Conservation (phyloP, 129 eudicot species). For the Heracleum sosnowskyi region DNA sequence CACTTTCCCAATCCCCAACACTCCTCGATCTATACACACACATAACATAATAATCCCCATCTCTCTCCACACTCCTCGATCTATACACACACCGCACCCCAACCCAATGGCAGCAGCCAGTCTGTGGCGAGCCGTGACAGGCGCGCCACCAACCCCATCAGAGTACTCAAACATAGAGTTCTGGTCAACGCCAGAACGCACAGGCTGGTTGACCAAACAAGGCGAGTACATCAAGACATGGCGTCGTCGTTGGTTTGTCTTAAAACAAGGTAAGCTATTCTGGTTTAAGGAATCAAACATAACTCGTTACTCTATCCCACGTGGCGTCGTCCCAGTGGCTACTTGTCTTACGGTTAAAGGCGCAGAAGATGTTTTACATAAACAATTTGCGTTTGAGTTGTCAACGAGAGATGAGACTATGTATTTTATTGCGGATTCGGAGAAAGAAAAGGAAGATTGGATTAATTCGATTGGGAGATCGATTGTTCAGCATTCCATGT, state of each 20-base stretch:
- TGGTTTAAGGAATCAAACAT: conserved; percentile 38
- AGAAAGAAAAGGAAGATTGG: conserved; percentile 71
- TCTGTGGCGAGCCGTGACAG: conserved; percentile 16
- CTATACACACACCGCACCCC: background rate
- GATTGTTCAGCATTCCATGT: conserved; percentile 55
- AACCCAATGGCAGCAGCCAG: background rate
- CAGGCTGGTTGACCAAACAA: conserved; percentile 45
- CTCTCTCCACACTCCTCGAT: background rate
- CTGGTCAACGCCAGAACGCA: conserved; percentile 35
- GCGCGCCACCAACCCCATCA: conserved; percentile 12
- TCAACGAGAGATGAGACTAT: conserved; percentile 38
- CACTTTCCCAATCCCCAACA: conserved; percentile 3
- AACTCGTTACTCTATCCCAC: conserved; percentile 17
- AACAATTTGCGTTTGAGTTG: conserved; percentile 31
- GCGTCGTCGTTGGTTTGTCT: conserved; percentile 41
- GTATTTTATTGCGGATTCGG: conserved; percentile 58
- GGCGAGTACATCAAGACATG: conserved; percentile 47
- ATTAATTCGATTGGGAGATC: conserved; percentile 54
- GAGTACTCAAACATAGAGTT: conserved; percentile 22
- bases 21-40: background rate
- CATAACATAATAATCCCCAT: background rate
- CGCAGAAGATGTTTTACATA: conserved; percentile 32
- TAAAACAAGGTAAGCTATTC: conserved; percentile 37
- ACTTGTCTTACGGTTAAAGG: conserved; percentile 47
- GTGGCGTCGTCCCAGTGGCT: conserved; percentile 38